A percentile compares a stretch with the other conserved stretches of the same genome.
Evolutionary conservation across 768 basidiomycete genomes (phyloP).

Genomic region (Amylocystis lapponica): DNA sequence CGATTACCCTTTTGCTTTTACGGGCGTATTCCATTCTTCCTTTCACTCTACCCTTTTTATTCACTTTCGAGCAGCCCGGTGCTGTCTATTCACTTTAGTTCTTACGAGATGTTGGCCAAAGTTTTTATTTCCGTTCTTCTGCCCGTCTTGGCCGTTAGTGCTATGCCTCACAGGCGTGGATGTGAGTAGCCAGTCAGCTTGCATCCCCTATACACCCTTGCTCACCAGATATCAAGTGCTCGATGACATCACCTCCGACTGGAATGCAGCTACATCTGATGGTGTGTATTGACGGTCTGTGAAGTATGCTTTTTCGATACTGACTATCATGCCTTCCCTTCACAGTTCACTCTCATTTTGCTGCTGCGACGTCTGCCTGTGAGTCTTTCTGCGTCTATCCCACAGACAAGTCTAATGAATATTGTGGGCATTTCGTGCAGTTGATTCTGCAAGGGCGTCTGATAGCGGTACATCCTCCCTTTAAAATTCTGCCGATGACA

Average conservation of each 20-base stretch:
- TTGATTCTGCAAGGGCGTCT: background rate
- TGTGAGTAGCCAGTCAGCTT: constrained; percentile 2
- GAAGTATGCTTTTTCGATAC: background rate
- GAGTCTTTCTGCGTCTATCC: too few relatives aligned
- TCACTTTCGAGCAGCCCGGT: constrained; percentile 17
- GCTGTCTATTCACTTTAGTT: constrained; percentile 8
- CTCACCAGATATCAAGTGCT: constrained; percentile 7
- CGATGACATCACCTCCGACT: constrained; percentile 7
- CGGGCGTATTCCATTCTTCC: constrained; percentile 7
- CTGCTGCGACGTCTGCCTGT: constrained; percentile 1
- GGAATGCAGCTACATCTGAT: constrained; percentile 8
- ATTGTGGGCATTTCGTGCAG: too few relatives aligned
- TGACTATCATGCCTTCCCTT: background rate
- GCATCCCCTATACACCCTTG: background rate
- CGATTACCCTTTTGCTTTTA: constrained; percentile 7
- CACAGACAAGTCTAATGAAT: too few relatives aligned
- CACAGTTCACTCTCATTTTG: constrained; percentile 3
- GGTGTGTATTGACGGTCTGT: background rate
- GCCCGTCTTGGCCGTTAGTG: constrained; percentile 9
- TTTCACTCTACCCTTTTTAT: constrained; percentile 10
- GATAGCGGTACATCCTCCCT: background rate
- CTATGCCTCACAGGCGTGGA: constrained; percentile 9
- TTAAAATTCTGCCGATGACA: background rate
- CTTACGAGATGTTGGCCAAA: constrained; percentile 11
- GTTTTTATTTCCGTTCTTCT: constrained; percentile 10